phyloP scores from a whole-genome alignment of 169 alveolate species.

The Plasmodium inui region DNA sequence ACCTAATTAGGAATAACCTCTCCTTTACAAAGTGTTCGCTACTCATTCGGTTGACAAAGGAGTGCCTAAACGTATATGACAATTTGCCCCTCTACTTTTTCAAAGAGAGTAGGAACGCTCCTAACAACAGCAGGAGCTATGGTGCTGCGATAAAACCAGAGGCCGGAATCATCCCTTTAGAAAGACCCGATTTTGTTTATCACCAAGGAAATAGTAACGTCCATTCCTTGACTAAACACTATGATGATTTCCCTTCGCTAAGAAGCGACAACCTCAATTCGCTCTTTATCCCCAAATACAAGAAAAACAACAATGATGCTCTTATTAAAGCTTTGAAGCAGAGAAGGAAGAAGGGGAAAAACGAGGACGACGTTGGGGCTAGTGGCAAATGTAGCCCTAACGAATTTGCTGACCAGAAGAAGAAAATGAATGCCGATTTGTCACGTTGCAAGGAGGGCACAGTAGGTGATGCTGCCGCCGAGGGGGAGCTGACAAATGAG shows the following conservation, averaged over 20 bases:
- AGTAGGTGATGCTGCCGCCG: background rate
- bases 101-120: constrained; percentile 1
- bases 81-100: constrained; percentile 68
- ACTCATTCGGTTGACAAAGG: constrained; percentile 50
- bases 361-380: background rate
- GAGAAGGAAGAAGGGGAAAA: constrained; percentile 9
- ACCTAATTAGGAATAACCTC: constrained; percentile 38
- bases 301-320: background rate
- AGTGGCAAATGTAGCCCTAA: background rate
- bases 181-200: background rate
- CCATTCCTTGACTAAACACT: background rate
- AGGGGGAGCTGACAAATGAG: background rate
- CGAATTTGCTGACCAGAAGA: constrained; percentile 6
- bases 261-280: constrained; percentile 1
- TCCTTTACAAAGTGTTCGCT: constrained; percentile 23
- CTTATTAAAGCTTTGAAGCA: constrained; percentile 1
- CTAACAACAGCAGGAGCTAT: background rate
- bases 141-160: background rate
- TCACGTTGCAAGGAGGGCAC: background rate
- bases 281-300: background rate
- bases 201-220: background rate
- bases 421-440: background rate
- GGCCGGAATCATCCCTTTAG: background rate
- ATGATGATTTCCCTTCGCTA: constrained; percentile 33
- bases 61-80: constrained; percentile 65